A percentile compares a stretch with the other conserved stretches of the same genome.
Conservation (phyloP, 2,329 filamentous ascomycete species). For the Hymenoscyphus repandus region DNA sequence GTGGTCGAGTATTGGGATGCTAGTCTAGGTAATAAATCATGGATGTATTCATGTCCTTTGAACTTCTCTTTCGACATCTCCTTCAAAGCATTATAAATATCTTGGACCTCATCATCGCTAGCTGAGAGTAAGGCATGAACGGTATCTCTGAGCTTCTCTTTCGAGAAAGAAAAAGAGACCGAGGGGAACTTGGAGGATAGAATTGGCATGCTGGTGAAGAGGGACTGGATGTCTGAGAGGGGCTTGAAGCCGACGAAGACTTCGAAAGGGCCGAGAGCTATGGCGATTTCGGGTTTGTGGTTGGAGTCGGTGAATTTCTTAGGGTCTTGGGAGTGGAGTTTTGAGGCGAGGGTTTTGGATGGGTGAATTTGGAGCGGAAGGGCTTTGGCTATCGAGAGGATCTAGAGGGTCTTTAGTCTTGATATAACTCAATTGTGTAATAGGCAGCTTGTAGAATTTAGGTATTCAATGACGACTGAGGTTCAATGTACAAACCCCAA, state of each 20-base stretch:
- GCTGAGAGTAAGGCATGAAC: constrained; percentile 31
- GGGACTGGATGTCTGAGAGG: constrained; percentile 49
- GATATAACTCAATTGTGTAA: too few relatives aligned
- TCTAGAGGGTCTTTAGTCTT: too few relatives aligned
- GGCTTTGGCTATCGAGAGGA: constrained; percentile 70
- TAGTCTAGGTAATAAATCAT: constrained; percentile 58
- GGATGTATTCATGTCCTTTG: constrained; percentile 50
- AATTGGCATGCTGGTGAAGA: constrained; percentile 40
- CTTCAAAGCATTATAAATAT: constrained; percentile 47
- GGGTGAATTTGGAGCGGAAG: constrained; percentile 72
- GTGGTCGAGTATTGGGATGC: constrained; percentile 56
- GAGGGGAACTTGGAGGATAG: constrained; percentile 18
- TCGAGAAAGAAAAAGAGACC: too few relatives aligned
- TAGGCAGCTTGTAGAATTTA: too few relatives aligned
- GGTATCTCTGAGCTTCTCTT: constrained; percentile 52
- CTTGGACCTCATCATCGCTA: constrained; percentile 41
- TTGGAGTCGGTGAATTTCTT: constrained; percentile 65
- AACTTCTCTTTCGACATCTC: constrained; percentile 44
- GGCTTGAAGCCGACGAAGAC: constrained; percentile 73
- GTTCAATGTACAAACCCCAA: too few relatives aligned
- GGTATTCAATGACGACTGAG: too few relatives aligned
- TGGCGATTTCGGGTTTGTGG: constrained; percentile 75
- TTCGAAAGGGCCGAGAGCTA: constrained; percentile 67
- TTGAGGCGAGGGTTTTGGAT: constrained; percentile 59
- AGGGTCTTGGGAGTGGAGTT: constrained; percentile 60